Percentiles rank a stretch among this genome's conserved stretches.
Conservation (phyloP, 495 filamentous ascomycete genomes). For the Xylaria flabelliformis region DNA sequence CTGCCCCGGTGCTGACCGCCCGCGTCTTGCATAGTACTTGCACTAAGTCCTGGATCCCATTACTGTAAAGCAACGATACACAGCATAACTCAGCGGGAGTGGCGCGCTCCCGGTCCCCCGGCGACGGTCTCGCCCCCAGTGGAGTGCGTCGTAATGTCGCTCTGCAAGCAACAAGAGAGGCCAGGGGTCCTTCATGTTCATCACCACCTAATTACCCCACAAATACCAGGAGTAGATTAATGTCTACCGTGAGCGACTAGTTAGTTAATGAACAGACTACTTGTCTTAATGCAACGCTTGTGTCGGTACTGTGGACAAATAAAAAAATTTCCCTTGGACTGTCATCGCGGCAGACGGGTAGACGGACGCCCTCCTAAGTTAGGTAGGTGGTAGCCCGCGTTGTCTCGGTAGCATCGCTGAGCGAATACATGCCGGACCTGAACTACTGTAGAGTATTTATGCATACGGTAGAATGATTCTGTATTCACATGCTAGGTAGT, state of each 20-base stretch:
- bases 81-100: slow-evolving; percentile 3
- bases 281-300: not conserved
- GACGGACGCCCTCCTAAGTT: not conserved
- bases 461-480: not conserved
- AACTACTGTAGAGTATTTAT: not conserved
- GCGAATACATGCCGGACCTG: not conserved
- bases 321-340: not conserved
- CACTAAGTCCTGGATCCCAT: not conserved
- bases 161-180: not conserved
- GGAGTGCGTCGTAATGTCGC: not conserved
- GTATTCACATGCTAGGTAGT: not conserved
- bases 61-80: slow-evolving; percentile 6
- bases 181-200: not conserved
- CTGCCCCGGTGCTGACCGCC: not conserved
- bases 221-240: not conserved
- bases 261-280: not conserved
- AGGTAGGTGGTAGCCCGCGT: slow-evolving; percentile 1
- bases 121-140: not conserved
- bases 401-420: slow-evolving; percentile 7
- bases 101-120: not conserved
- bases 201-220: slow-evolving; percentile 4
- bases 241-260: not conserved
- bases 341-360: not conserved
- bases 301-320: not conserved
- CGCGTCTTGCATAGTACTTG: not conserved